Percentiles rank a stretch among this genome's conserved stretches.
These are phyloP conservation scores for Gaertneriomyces semiglobifer DNA, from an alignment of 192 early-diverging fungal genomes.

Conservation along the genomic window DNA sequence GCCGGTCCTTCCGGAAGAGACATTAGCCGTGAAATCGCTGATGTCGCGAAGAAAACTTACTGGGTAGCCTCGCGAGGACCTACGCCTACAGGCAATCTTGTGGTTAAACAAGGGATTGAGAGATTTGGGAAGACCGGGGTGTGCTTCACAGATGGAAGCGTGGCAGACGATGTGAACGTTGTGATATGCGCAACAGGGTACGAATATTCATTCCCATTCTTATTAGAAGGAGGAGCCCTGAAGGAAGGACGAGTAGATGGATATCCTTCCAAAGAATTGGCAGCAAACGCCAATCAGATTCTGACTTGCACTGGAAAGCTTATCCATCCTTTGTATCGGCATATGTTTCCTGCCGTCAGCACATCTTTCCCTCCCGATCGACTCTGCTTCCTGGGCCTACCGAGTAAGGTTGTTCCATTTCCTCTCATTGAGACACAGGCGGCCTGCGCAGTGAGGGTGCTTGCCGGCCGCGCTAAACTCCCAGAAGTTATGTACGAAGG, in stretches of 20 bases:
- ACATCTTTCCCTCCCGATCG: constrained; percentile 42
- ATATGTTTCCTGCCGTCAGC: constrained; percentile 19
- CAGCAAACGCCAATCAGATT: background rate
- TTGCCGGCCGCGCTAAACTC: background rate
- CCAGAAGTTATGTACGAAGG: background rate
- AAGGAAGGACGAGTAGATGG: no score
- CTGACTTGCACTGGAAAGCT: background rate
- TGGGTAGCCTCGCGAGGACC: background rate
- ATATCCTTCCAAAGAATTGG: background rate
- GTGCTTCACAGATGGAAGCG: constrained; percentile 17
- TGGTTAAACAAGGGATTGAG: constrained; percentile 1
- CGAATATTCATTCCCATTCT: constrained; percentile 58
- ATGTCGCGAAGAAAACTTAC: constrained; percentile 69
- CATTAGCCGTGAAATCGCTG: constrained; percentile 90
- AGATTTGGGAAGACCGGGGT: background rate
- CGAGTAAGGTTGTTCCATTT: constrained; percentile 55
- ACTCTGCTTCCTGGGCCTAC: constrained; percentile 50
- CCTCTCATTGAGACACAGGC: constrained; percentile 61
- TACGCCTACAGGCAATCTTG: background rate
- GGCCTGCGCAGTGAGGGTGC: background rate
- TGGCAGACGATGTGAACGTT: constrained; percentile 31
- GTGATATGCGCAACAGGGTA: constrained; percentile 71
- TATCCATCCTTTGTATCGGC: background rate
- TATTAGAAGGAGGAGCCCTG: constrained; percentile 35
- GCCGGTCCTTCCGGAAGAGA: constrained; percentile 81